A percentile compares a stretch with the other conserved stretches of the same genome.
phyloP scores from a whole-genome alignment of 805 yeast genomes.

The Candida argentea region DNA sequence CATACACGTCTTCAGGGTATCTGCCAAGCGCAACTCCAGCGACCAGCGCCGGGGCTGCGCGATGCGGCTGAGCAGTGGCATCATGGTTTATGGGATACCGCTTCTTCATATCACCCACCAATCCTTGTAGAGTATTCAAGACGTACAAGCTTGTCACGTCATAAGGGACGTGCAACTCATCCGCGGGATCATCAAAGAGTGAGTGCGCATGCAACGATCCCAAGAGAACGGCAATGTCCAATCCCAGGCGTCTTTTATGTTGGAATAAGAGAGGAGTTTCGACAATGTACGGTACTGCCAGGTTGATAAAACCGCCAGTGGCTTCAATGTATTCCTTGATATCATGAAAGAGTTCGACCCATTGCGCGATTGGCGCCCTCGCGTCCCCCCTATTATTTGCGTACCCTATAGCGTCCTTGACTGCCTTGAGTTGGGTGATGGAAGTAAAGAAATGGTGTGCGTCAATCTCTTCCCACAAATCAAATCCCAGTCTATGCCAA shows the following conservation, averaged over 20 bases:
- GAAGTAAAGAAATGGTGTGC: constrained; percentile 74
- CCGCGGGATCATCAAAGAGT: constrained; percentile 22
- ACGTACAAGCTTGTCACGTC: constrained; percentile 48
- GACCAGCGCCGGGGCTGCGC: too few species aligned
- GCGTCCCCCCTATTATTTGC: constrained; percentile 16
- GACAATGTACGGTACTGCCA: constrained; percentile 42
- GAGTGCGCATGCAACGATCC: constrained; percentile 42
- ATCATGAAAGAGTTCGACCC: constrained; percentile 20
- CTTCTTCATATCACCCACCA: constrained; percentile 58
- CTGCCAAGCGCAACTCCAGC: constrained; percentile 77
- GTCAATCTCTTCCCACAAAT: constrained; percentile 85
- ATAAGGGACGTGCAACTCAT: constrained; percentile 58
- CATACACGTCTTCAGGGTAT: constrained; percentile 86
- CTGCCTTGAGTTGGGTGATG: constrained; percentile 61
- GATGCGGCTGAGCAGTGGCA: too few species aligned
- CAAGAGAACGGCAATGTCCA: constrained; percentile 68
- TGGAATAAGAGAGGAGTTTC: constrained; percentile 50
- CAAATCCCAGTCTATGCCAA: constrained; percentile 69
- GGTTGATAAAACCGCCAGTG: constrained; percentile 30
- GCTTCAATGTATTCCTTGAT: constrained; percentile 28
- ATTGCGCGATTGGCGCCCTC: constrained; percentile 14
- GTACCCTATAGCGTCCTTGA: constrained; percentile 43
- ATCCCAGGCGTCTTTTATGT: constrained; percentile 47
- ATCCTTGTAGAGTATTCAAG: constrained; percentile 50
- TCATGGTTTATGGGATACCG: constrained; percentile 69